Evolutionary conservation across 2,329 filamentous ascomycete species (phyloP).

Genomic region (Talaromyces albobiverticillius): DNA sequence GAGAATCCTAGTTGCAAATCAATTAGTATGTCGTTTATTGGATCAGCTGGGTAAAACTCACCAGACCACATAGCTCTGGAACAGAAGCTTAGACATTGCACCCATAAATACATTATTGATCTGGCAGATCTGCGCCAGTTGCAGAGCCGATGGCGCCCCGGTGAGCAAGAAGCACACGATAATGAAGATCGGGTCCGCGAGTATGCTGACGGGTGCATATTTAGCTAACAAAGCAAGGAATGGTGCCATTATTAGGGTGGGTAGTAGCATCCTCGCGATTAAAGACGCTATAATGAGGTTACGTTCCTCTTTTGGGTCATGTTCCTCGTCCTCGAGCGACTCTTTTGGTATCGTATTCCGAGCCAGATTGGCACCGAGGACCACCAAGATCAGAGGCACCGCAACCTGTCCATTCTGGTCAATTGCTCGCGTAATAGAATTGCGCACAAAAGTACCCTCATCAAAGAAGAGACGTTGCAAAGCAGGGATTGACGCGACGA

Average conservation of each 20-base stretch:
- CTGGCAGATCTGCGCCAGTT: constrained; percentile 97
- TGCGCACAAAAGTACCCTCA: constrained; percentile 84
- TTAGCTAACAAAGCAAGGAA: constrained; percentile 84
- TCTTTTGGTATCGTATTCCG: constrained; percentile 78
- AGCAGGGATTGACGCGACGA: constrained; percentile 81
- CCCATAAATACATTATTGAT: constrained; percentile 95
- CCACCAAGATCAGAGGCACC: constrained; percentile 91
- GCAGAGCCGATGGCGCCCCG: constrained; percentile 87
- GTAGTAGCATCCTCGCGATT: constrained; percentile 86
- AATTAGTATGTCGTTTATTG: constrained; percentile 14
- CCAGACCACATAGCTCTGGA: constrained; percentile 97
- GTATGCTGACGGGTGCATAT: constrained; percentile 85
- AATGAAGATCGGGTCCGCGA: constrained; percentile 97
- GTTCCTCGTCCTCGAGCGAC: constrained; percentile 65
- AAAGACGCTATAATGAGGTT: constrained; percentile 83
- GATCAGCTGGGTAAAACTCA: constrained; percentile 44
- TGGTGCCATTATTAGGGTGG: constrained; percentile 88
- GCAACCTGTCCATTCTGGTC: constrained; percentile 84
- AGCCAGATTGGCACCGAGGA: constrained; percentile 90
- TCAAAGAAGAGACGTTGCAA: constrained; percentile 86
- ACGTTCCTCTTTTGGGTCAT: constrained; percentile 59
- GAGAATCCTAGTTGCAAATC: constrained; percentile 65
- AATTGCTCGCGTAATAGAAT: constrained; percentile 87
- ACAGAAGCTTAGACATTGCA: constrained; percentile 87
- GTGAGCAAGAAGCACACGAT: constrained; percentile 96